phyloP scores from a whole-genome alignment of 768 basidiomycete genomes.

The Amanita pallidorosea region DNA sequence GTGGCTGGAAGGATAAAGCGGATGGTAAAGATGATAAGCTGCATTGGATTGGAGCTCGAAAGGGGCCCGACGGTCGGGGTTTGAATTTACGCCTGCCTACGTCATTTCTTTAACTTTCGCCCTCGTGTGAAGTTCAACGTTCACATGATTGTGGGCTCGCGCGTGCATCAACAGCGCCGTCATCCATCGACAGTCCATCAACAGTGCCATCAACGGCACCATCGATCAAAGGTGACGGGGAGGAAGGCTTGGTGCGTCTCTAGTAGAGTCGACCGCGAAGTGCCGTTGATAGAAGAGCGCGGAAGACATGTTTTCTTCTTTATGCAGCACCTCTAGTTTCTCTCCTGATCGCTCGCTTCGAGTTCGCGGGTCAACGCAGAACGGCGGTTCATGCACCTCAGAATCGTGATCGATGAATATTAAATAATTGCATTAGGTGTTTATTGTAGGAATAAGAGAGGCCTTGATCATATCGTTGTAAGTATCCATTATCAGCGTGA shows the following conservation, averaged over 20 bases:
- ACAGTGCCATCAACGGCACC: too few relatives aligned
- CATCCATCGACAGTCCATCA: too few relatives aligned
- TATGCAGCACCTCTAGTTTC: conserved; percentile 31
- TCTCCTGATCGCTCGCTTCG: conserved; percentile 13
- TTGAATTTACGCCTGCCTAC: too few relatives aligned
- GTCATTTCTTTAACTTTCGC: too few relatives aligned
- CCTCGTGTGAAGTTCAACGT: too few relatives aligned
- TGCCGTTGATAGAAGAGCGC: conserved; percentile 29
- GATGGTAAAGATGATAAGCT: too few relatives aligned
- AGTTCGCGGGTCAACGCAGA: conserved; percentile 15
- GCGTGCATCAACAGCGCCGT: too few relatives aligned
- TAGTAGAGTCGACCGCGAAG: conserved; percentile 20
- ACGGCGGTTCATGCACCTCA: conserved; percentile 40
- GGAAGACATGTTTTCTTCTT: conserved; percentile 61
- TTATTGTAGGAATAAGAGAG: conserved; percentile 48
- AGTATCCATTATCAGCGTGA: conserved; percentile 46
- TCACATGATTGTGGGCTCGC: too few relatives aligned
- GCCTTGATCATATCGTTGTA: conserved; percentile 64
- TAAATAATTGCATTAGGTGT: conserved; percentile 52
- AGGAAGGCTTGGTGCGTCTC: conserved; percentile 44
- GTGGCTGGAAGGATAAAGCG: too few relatives aligned
- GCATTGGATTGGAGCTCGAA: too few relatives aligned
- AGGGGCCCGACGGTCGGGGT: too few relatives aligned
- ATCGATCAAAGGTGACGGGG: conserved; percentile 6
- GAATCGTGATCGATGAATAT: conserved; percentile 61